Evolutionary conservation across 257 asterid genomes (phyloP), one percentile per base, ranked within the genome.

Genomic region (Scutellaria barbata): DNA sequence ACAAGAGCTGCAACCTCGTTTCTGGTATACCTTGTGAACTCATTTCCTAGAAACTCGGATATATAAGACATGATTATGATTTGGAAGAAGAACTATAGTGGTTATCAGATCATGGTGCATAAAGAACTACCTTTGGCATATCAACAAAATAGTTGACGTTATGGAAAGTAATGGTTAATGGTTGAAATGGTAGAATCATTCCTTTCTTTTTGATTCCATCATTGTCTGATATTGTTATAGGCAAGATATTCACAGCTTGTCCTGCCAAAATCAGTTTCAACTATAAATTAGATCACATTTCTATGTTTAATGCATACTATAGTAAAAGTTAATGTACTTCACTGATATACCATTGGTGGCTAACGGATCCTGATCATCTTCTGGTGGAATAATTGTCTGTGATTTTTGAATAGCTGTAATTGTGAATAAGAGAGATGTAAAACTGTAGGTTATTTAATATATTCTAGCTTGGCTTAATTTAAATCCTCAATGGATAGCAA

Each of bases 151-250:
- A 92, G 79, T 90, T 92, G 80, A 92, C 89, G 8, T 86, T 88
- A 60, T 88, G 86, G 83, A 92, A 92, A 67, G 91, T 88, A 88
- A 92, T 85, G 77, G 85, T 74, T 69, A 92, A 78, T 37, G 96
- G 98, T 81, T 88, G 84, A 82, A 92, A 92, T 69, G 98, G 98
- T 58, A 92, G 92, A 77, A 92, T 90, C 98, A 90, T 92, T 64
- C 98, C 98, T 77, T 79, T 92, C 66, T 73, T 85, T 72, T 64
- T 76, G 30, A 17, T 64, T 73, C 22, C 77, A 48, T 59, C 76
- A 51, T 54, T 75, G 18, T 56, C 55, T 58, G 77, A 20, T 63
- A 33, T 18, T 39, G 66, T 59, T 30, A 30, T 54, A 66, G 80
- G 52, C 58, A 46, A 66, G 39, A 39, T 5, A 69, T 63, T 76